Base-by-base conservation (phyloP, 345 rosid genomes). In the Turritis glabra region DNA sequence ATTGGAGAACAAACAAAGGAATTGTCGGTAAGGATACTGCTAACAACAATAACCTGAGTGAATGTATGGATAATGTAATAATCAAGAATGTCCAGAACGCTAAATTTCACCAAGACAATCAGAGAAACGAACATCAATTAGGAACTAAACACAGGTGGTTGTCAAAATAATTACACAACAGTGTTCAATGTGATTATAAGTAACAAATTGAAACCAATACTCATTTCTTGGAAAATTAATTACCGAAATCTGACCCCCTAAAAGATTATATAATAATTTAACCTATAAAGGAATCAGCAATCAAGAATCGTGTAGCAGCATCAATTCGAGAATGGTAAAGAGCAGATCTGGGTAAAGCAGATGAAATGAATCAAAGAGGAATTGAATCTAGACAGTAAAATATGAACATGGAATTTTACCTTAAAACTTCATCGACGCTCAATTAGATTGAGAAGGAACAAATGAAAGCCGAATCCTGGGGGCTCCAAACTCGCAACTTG, bases 401-500 rank as follows among this genome's bases (percentile, higher is more conserved):
- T 21, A 23, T 8, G 48, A 43, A 30, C 57, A 22, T 7, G 17
- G 69, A 5, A 18, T 10, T 21, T 38, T 55, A 70, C 71, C 71
- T 69, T n/a, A 13, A 19, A 35, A 14, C 64, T 44, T 21, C 54
- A 54, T 33, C 58, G 51, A 17, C 25, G 32, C 12, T 67, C 21
- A 14, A 56, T 66, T 19, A 22, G 62, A 59, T 50, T 47, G 25
- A n/a, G 11, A 54, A 40, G 7, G 27, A 27, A 43, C n/a, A 4
- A 58, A 25, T 41, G 27, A 41, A 26, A 9, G 22, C 21, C 46
- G 60, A 22, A 61, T 61, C 37, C 69, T 52, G 53, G 63, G 63
- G 35, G 64, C 25, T 76, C 46, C 33, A 22, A 33, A 18, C 35
- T 58, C 32, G 52, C 6, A 27, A 30, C 5, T 55, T 19, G 5